These are phyloP conservation scores for Phytopythium sindhum DNA, from an alignment of 352 stramenopile species.

Conservation along the genomic window DNA sequence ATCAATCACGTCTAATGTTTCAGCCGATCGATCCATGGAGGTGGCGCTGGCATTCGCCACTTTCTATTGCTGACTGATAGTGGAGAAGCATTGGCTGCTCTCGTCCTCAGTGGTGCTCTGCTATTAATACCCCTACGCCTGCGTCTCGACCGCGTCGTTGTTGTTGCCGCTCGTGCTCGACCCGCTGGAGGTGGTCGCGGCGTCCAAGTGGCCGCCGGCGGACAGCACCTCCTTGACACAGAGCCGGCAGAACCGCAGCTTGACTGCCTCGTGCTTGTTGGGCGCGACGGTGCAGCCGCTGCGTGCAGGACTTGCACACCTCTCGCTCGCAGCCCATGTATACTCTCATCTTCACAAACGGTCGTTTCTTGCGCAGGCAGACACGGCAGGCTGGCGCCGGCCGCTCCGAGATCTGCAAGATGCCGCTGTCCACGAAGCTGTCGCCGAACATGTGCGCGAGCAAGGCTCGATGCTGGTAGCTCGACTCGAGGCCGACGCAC, in stretches of 20 bases:
- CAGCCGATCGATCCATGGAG: too few species aligned
- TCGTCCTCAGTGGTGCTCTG: neutral
- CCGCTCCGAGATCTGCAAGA: conserved; percentile 7
- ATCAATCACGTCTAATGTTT: too few species aligned
- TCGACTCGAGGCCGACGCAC: conserved; percentile 26
- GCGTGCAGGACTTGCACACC: neutral
- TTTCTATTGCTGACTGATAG: too few species aligned
- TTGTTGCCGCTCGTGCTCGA: neutral
- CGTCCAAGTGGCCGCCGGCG: neutral
- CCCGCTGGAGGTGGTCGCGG: neutral
- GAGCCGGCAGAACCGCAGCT: neutral
- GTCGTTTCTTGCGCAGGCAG: neutral
- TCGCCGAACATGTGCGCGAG: conserved; percentile 44
- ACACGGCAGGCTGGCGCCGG: conserved; percentile 5
- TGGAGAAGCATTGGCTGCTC: too few species aligned
- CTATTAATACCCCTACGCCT: neutral
- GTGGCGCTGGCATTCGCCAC: too few species aligned
- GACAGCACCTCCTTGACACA: neutral
- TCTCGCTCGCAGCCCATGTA: neutral
- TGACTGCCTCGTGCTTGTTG: neutral
- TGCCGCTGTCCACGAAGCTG: conserved; percentile 40
- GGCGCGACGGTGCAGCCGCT: neutral
- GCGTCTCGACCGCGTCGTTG: neutral
- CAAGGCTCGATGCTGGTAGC: conserved; percentile 28
- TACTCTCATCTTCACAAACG: neutral